Evolutionary conservation across 331 rosid species (phyloP).

Genomic region (Dryas integrifolia): DNA sequence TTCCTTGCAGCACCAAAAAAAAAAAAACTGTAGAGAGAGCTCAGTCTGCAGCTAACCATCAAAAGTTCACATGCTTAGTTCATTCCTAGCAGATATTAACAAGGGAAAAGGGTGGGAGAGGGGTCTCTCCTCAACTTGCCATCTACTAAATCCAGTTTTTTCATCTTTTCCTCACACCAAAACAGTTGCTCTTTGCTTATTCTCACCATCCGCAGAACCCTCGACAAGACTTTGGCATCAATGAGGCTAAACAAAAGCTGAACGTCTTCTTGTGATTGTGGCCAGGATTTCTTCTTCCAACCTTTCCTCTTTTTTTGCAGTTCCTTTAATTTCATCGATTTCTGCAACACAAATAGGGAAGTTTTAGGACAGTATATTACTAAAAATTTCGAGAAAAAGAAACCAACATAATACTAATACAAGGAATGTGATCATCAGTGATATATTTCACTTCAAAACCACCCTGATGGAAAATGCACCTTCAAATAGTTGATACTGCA

Average conservation of each 20-base stretch:
- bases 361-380: background rate
- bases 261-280: constrained; percentile 61
- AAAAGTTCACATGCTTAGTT: background rate
- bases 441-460: too few relatives aligned
- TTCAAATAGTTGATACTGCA: background rate
- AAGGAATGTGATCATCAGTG: background rate
- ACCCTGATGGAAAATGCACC: too few relatives aligned
- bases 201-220: constrained; percentile 71
- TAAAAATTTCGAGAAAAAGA: background rate
- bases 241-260: constrained; percentile 70
- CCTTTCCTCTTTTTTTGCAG: constrained; percentile 64
- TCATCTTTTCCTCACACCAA: constrained; percentile 97
- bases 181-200: constrained; percentile 66
- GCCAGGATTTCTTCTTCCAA: constrained; percentile 74
- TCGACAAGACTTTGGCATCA: constrained; percentile 57
- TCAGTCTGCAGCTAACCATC: constrained; percentile 2
- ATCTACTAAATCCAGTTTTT: constrained; percentile 58
- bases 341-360: constrained; percentile 47
- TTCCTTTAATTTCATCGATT: constrained; percentile 69
- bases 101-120: constrained; percentile 78
- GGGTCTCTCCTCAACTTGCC: constrained; percentile 78
- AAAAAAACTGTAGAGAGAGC: background rate
- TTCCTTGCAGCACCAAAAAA: background rate
- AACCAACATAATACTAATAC: background rate
- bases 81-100: constrained; percentile 29